Conservation (phyloP, 2,329 filamentous ascomycete species). For the Colletotrichum camelliae region DNA sequence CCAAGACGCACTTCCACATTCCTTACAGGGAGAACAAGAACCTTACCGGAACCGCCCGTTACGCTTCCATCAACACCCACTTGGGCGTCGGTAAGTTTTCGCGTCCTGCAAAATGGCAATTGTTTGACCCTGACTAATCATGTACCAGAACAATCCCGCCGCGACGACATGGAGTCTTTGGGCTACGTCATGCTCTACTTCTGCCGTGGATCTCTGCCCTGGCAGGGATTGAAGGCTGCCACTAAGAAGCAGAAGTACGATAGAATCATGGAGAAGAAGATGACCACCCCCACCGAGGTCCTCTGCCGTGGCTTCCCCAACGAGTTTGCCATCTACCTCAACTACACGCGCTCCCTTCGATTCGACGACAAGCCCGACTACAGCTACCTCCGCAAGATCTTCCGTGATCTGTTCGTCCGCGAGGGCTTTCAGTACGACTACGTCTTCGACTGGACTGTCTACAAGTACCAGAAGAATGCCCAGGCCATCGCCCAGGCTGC, state of each 20-base stretch:
- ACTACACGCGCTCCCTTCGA: constrained; percentile 97
- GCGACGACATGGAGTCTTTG: constrained; percentile 99
- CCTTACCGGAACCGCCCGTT: constrained; percentile 96
- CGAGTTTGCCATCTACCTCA: constrained; percentile 99
- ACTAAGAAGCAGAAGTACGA: constrained; percentile 99
- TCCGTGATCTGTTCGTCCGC: constrained; percentile 98
- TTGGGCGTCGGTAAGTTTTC: constrained; percentile 79
- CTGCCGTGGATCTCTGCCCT: constrained; percentile 97
- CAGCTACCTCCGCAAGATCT: constrained; percentile 99
- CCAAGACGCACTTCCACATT: constrained; percentile 99
- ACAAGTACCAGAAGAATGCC: constrained; percentile 99
- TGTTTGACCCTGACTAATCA: constrained; percentile 28
- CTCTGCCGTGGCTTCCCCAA: constrained; percentile 99
- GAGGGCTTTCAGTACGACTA: constrained; percentile 99
- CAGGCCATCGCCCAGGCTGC: constrained; percentile 83
- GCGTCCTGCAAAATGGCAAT: not conserved
- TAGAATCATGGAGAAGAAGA: constrained; percentile 99
- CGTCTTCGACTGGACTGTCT: constrained; percentile 99
- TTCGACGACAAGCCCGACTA: constrained; percentile 99
- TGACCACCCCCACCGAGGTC: constrained; percentile 98
- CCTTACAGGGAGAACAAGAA: constrained; percentile 99
- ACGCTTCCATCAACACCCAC: constrained; percentile 99
- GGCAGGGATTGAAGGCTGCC: constrained; percentile 98
- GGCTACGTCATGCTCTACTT: constrained; percentile 99
- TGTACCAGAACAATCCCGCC: constrained; percentile 86